Percentiles rank a stretch among this genome's conserved stretches.
These are phyloP conservation scores for Wallemia ichthyophaga DNA, from an alignment of 1,284 basidiomycete species.

Conservation along the genomic window DNA sequence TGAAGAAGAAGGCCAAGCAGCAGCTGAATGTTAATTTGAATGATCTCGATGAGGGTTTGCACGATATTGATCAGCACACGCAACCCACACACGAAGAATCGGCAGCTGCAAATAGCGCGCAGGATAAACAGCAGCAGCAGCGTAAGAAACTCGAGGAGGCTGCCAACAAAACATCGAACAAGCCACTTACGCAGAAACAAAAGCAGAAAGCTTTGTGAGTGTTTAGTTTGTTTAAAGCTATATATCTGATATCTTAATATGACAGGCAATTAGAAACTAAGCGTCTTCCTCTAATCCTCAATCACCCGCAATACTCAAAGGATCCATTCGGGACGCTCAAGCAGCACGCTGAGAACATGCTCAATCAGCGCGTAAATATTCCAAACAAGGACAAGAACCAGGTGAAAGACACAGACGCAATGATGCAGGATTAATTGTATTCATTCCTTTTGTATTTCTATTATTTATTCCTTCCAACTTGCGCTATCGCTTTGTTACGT, in stretches of 20 bases:
- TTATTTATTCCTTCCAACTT: too few species aligned
- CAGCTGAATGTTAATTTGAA: constrained; percentile 30
- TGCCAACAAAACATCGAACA: constrained; percentile 17
- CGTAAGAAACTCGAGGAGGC: constrained; percentile 6
- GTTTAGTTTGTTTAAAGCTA: constrained; percentile 2
- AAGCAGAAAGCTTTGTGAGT: constrained; percentile 38
- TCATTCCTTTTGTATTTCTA: too few species aligned
- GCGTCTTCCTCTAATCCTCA: constrained; percentile 36
- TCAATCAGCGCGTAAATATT: constrained; percentile 22
- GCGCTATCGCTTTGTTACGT: too few species aligned
- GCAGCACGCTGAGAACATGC: constrained; percentile 45
- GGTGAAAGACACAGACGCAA: too few species aligned
- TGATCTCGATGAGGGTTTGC: constrained; percentile 28
- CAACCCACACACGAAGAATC: constrained; percentile 7
- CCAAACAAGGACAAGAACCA: neutral
- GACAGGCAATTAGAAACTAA: constrained; percentile 18
- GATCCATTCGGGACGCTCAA: constrained; percentile 51
- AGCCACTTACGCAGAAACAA: constrained; percentile 30
- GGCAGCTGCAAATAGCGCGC: too few species aligned
- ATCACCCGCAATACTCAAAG: constrained; percentile 30
- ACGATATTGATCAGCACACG: constrained; percentile 21
- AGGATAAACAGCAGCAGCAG: neutral
- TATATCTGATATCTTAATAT: constrained; percentile 23
- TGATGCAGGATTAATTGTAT: too few species aligned
- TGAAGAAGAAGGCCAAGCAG: constrained; percentile 38